Conservation (phyloP, 768 basidiomycete genomes). For the Podaxis sp. region DNA sequence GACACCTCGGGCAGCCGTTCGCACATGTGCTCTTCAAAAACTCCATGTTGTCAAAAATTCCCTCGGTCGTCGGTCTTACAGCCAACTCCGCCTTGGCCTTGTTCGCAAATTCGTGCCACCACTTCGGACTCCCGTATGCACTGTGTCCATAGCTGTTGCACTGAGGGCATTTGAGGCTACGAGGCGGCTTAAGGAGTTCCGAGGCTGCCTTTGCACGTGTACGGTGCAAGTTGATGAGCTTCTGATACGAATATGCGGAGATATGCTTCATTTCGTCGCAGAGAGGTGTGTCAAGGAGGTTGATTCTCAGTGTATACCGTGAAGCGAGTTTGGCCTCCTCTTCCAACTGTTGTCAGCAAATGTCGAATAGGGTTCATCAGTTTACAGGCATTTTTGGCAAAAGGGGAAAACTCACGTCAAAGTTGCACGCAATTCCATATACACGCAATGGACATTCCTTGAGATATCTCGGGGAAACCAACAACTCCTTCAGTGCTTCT, state of each 20-base stretch:
- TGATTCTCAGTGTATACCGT: constrained; percentile 48
- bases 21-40: constrained; percentile 48
- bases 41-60: constrained; percentile 53
- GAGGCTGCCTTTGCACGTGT: constrained; percentile 49
- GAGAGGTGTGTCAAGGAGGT: constrained; percentile 54
- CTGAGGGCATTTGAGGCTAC: constrained; percentile 55
- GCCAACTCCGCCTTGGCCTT: constrained; percentile 57
- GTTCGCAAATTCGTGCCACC: constrained; percentile 67
- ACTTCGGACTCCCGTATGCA: constrained; percentile 54
- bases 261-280: constrained; percentile 65
- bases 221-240: constrained; percentile 60
- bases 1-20: constrained; percentile 57
- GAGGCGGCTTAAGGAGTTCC: constrained; percentile 39
- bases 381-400: background rate
- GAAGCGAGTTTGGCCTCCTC: constrained; percentile 65
- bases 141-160: constrained; percentile 54
- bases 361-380: background rate
- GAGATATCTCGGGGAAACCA: constrained; percentile 53
- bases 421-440: constrained; percentile 68
- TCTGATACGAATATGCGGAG: constrained; percentile 64
- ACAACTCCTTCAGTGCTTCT: constrained; percentile 43
- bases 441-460: constrained; percentile 56
- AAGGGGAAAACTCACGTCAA: constrained; percentile 29
- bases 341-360: constrained; percentile 34
- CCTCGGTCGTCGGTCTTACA: constrained; percentile 52